phyloP scores from a whole-genome alignment of 2,329 filamentous ascomycete species.

The Rugonectria rugulosa region DNA sequence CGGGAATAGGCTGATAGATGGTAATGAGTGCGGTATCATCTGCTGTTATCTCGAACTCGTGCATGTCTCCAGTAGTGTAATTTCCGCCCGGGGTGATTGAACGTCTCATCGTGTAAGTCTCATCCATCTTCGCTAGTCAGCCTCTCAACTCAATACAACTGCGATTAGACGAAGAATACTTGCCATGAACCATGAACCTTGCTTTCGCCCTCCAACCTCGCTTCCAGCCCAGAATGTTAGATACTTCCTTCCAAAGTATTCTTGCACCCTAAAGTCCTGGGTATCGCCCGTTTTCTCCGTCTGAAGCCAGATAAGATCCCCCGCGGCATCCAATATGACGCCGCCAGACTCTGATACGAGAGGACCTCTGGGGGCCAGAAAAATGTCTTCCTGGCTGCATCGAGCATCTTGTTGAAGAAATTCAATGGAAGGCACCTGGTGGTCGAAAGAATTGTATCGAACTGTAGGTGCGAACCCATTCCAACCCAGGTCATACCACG shows the following conservation, averaged over 20 bases:
- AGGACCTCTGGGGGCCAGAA: neutral
- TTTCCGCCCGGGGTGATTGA: neutral
- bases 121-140: constrained; percentile 3
- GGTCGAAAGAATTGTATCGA: neutral
- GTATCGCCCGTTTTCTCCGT: neutral
- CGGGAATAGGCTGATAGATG: neutral
- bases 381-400: constrained; percentile 4
- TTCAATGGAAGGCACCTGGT: neutral
- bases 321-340: neutral
- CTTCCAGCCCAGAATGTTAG: neutral
- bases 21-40: constrained; percentile 6
- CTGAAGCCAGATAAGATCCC: constrained; percentile 1
- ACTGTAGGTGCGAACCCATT: constrained; percentile 1
- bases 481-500: constrained; percentile 2
- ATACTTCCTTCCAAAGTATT: constrained; percentile 1
- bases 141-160: no score
- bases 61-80: neutral
- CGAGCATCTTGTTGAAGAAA: neutral
- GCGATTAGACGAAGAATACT: neutral
- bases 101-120: neutral
- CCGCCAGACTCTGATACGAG: neutral
- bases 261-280: constrained; percentile 2
- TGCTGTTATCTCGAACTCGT: neutral
- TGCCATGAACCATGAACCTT: constrained; percentile 11
- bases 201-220: neutral